Conservation (phyloP, 768 basidiomycete species). For the Mycena belliarum region DNA sequence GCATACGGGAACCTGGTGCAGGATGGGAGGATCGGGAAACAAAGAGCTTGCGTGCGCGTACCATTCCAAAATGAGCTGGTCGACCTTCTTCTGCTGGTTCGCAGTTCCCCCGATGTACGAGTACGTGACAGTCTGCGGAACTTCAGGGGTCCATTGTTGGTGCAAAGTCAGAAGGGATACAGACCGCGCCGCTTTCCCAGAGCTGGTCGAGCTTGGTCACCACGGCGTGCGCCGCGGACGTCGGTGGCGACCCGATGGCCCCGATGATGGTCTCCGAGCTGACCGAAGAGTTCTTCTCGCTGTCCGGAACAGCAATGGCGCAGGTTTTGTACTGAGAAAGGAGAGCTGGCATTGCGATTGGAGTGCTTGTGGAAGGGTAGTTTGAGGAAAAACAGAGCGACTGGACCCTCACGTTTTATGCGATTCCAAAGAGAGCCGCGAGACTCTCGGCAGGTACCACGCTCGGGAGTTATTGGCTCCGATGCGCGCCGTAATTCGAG, state of each 20-base stretch:
- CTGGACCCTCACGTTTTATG: too few relatives aligned
- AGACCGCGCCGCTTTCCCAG: not conserved
- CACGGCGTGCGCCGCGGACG: not conserved
- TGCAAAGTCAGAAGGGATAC: not conserved
- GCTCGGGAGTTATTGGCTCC: too few relatives aligned
- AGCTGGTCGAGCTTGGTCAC: conserved; percentile 4
- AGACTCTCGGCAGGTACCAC: too few relatives aligned
- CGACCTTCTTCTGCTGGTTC: conserved; percentile 20
- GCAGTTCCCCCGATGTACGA: conserved; percentile 20
- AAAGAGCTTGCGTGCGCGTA: not conserved
- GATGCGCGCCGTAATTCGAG: too few relatives aligned
- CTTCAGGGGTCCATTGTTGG: not conserved
- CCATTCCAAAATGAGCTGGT: conserved; percentile 15
- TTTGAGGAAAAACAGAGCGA: too few relatives aligned
- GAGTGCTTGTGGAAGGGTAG: too few relatives aligned
- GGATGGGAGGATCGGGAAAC: not conserved
- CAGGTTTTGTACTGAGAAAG: not conserved
- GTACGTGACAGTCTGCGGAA: conserved; percentile 2
- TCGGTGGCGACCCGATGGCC: not conserved
- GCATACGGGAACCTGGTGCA: conserved; percentile 14
- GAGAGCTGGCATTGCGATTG: not conserved
- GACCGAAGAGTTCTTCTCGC: not conserved
- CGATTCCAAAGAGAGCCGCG: too few relatives aligned
- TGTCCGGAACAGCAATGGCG: not conserved
- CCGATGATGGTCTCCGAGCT: not conserved